Percentiles rank a stretch among this genome's conserved stretches.
Conservation (phyloP, 768 basidiomycete species). For the Lepiota venenata region DNA sequence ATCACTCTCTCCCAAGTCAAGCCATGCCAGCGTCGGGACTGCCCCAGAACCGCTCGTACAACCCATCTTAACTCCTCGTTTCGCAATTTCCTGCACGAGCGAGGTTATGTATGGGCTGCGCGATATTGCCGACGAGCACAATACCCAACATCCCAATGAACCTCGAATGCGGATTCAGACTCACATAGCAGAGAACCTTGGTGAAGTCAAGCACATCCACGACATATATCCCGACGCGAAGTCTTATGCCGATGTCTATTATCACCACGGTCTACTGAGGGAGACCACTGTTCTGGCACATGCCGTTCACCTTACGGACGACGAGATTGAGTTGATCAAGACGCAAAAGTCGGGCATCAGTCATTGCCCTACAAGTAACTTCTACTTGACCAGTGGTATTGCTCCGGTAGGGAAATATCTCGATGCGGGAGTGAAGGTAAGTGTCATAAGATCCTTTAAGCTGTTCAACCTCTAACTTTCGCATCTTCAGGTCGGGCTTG, state of each 20-base stretch:
- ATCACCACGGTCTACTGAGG: conserved; percentile 70
- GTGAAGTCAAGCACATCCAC: conserved; percentile 66
- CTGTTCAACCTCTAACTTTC: not conserved
- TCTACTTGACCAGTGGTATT: conserved; percentile 84
- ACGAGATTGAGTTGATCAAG: conserved; percentile 73
- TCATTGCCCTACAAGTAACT: conserved; percentile 94
- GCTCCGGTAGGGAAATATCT: conserved; percentile 77
- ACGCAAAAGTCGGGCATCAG: conserved; percentile 69
- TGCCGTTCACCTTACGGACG: conserved; percentile 72
- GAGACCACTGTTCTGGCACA: conserved; percentile 86
- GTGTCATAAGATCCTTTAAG: conserved; percentile 9
- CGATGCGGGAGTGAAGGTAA: conserved; percentile 83
- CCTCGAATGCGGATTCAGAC: conserved; percentile 80
- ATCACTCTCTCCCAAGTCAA: conserved; percentile 35
- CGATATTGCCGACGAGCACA: conserved; percentile 39
- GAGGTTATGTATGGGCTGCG: conserved; percentile 63
- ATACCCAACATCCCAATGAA: conserved; percentile 31
- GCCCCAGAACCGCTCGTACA: conserved; percentile 64
- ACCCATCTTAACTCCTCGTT: conserved; percentile 91
- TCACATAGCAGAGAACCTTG: conserved; percentile 82
- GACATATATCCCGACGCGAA: conserved; percentile 51
- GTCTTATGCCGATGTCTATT: conserved; percentile 82
- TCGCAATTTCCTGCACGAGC: conserved; percentile 85
- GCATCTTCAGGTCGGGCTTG: conserved; percentile 73
- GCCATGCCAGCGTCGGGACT: conserved; percentile 21